Evolutionary conservation across 331 rosid genomes (phyloP), one percentile per base, ranked within the genome.

Genomic region (Ulmus americana): DNA sequence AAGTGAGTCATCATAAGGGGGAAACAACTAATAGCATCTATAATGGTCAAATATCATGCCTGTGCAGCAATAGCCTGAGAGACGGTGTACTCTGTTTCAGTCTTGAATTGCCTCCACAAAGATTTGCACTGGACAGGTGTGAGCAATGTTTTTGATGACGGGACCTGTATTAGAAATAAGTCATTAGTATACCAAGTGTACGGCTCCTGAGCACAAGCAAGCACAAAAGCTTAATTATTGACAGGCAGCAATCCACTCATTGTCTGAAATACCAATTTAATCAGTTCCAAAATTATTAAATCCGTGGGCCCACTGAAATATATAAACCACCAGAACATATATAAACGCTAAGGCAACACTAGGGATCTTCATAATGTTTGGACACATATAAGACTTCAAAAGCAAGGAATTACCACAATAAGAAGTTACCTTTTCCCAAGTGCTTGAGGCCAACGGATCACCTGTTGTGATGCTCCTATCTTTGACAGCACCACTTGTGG

Each of bases 31-130:
- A 45, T 28, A 28, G 35, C 35, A 49, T 28, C 5, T 62, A 43
- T 45, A 28, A 64, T 48, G 35, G 60, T 64, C 46, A 61, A 48
- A 59, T 41, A 59, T 42, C 79, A 11, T 82, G 75, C 99, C 99
- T 94, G 97, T 46, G 99, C 96, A 74, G 97, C 65, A 73, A 94
- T 94, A 73, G 99, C 99, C 75, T 94, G 99, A 58, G 99, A 77
- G 59, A 94, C 99, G 22, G 74, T 94, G 77, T 87, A 94, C 71
- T 90, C 99, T 5, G 97, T 94, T 76, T 94, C 99, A 65, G 84
- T 60, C 76, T 78, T 85, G 85, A 94, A 94, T 75, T 94, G 99
- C 83, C 95, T 81, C 99, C 99, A 94, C 86, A 94, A 44, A 62
- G 95, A 80, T 74, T 84, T 94, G 82, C 99, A 94, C 74, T 94